phyloP scores from a whole-genome alignment of 2,329 filamentous ascomycete genomes.

The Tetracladium maxilliforme region DNA sequence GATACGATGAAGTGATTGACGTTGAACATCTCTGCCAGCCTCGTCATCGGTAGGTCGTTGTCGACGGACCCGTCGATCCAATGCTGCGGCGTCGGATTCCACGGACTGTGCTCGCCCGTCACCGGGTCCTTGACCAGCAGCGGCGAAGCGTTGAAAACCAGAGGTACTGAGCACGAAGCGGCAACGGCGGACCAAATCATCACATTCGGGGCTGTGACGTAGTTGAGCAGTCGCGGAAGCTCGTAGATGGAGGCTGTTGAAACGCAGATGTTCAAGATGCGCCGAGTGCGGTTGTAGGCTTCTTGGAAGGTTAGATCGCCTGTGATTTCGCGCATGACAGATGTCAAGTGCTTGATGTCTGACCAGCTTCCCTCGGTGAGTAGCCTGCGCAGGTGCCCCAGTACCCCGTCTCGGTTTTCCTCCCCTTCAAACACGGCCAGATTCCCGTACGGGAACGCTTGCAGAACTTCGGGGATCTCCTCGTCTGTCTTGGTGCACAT shows the following conservation, averaged over 20 bases:
- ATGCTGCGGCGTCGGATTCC: conserved; percentile 72
- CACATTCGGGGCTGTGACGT: conserved; percentile 85
- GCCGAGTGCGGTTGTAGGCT: conserved; percentile 83
- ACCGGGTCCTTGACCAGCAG: conserved; percentile 73
- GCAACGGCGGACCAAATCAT: conserved; percentile 94
- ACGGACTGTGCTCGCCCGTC: conserved; percentile 63
- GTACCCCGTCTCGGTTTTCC: conserved; percentile 35
- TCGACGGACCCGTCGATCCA: conserved; percentile 95
- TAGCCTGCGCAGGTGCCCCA: conserved; percentile 56
- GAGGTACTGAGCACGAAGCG: conserved; percentile 85
- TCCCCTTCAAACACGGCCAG: conserved; percentile 47
- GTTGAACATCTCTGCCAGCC: conserved; percentile 89
- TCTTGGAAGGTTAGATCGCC: conserved; percentile 92
- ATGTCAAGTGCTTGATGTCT: conserved; percentile 66
- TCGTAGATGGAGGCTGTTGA: conserved; percentile 81
- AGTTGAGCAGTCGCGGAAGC: conserved; percentile 75
- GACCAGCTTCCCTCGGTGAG: conserved; percentile 74
- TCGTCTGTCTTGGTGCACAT: conserved; percentile 48
- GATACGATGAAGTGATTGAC: conserved; percentile 98
- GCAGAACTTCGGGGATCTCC: conserved; percentile 42
- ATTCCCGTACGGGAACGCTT: conserved; percentile 45
- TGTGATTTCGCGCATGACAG: conserved; percentile 67
- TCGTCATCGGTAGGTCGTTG: conserved; percentile 82
- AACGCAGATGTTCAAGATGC: conserved; percentile 88
- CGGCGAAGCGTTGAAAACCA: conserved; percentile 68